Percentiles rank a stretch among this genome's conserved stretches.
Conservation (phyloP, 1,284 basidiomycete genomes). For the Pyrrhoderma lamaoense region DNA sequence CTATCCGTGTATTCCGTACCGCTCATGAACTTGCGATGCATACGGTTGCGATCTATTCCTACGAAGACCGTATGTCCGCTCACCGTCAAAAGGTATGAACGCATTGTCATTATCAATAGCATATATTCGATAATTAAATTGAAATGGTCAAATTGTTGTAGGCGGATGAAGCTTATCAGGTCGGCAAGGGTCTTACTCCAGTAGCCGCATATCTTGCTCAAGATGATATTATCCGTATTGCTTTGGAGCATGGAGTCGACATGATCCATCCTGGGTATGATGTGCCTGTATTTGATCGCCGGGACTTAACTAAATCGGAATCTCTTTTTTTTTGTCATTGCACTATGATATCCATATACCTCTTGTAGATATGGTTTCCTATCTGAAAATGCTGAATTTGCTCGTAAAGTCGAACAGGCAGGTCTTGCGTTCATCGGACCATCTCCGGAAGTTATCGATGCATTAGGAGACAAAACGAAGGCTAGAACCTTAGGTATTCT, state of each 20-base stretch:
- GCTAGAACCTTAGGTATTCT: conserved; percentile 74
- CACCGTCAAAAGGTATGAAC: conserved; percentile 87
- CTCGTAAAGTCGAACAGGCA: conserved; percentile 93
- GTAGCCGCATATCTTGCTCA: conserved; percentile 97
- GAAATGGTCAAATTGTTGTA: conserved; percentile 31
- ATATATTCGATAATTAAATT: background rate
- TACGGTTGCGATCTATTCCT: conserved; percentile 97
- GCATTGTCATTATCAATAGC: background rate
- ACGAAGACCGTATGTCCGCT: conserved; percentile 93
- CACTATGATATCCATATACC: background rate
- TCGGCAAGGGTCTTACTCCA: conserved; percentile 92
- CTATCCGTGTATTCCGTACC: conserved; percentile 97
- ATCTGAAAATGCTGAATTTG: conserved; percentile 94
- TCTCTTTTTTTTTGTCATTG: conserved; percentile 1
- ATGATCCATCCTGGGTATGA: conserved; percentile 97
- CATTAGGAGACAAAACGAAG: conserved; percentile 98
- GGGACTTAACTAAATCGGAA: background rate
- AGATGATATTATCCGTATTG: conserved; percentile 93
- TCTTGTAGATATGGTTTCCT: conserved; percentile 89
- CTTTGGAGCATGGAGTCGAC: conserved; percentile 94
- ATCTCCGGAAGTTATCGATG: conserved; percentile 93
- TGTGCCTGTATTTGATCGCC: conserved; percentile 1
- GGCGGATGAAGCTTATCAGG: conserved; percentile 98
- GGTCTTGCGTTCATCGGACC: conserved; percentile 98
- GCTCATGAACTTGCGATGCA: conserved; percentile 99